Conservation (phyloP, 1,284 basidiomycete genomes). For the Ustilago esculenta region DNA sequence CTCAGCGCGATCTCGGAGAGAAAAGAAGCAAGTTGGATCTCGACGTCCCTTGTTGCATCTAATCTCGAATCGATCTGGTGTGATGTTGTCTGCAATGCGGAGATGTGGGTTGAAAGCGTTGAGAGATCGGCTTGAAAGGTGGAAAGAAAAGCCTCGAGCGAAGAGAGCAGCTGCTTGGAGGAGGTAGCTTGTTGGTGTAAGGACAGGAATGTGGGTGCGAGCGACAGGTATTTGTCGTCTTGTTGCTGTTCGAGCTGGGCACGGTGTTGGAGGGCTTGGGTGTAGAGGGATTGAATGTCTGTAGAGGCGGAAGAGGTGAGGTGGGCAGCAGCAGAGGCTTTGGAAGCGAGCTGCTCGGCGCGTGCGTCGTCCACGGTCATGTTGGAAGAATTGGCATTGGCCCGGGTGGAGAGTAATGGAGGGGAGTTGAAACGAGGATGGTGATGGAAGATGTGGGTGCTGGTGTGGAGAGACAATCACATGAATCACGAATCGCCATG, state of each 20-base stretch:
- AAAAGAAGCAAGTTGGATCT: constrained; percentile 83
- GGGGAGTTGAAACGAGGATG: not conserved
- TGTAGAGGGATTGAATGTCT: constrained; percentile 31
- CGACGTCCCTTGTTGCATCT: constrained; percentile 83
- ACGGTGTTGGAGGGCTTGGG: constrained; percentile 2
- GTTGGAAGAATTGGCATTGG: not conserved
- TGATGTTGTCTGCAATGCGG: constrained; percentile 87
- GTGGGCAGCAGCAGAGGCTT: constrained; percentile 8
- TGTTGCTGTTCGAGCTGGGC: not conserved
- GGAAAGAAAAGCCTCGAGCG: constrained; percentile 86
- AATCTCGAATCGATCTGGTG: constrained; percentile 87
- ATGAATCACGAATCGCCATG: no score
- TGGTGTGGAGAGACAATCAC: constrained; percentile 12
- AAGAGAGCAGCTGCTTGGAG: constrained; percentile 74
- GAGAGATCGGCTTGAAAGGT: constrained; percentile 94
- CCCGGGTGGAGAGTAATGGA: not conserved
- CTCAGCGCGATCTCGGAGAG: constrained; percentile 83
- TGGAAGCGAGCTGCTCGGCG: constrained; percentile 28
- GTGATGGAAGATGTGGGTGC: constrained; percentile 6
- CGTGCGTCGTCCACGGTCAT: constrained; percentile 32
- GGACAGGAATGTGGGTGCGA: constrained; percentile 25
- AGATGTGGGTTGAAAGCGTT: constrained; percentile 92
- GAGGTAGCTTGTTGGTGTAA: constrained; percentile 76
- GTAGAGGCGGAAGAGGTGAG: constrained; percentile 5
- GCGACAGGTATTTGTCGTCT: constrained; percentile 10